Base-by-base conservation (phyloP, 805 yeast species). In the Tetrapisispora nanseiensis region DNA sequence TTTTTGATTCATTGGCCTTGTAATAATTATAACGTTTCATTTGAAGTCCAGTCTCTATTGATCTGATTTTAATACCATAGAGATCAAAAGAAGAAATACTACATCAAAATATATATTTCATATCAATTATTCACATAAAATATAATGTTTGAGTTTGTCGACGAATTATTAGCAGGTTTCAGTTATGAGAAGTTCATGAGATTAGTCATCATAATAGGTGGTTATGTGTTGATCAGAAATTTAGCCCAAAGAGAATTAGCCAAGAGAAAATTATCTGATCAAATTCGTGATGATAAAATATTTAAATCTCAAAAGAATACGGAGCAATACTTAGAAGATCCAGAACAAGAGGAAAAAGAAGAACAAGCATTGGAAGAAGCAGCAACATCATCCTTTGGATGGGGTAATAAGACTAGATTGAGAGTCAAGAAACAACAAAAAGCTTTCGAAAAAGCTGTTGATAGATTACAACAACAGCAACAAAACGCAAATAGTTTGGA, bases 361-460 rank as follows among this genome's bases (percentile, higher is more conserved):
- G 27, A 28, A 29, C n/a, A 12, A 21, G 23, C 53, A 58, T 18
- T 35, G 28, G 70, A 65, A 24, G 60, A 67, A 37, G 59, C 66
- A 33, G 44, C 46, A 11, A 11, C 43, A 6, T 16, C 39, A 7
- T 49, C 69, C 5, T 82, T 82, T 68, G 90, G 92, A 23, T 82
- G 87, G 86, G 92, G 92, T 42, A 83, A 82, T 58, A 71, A 72
- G 54, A 82, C 89, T 6, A 74, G 89, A 66, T 67, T 68, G 49
- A 69, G 68, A 45, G 76, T 75, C 33, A 73, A 75, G 59, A 66
- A 68, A 45, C 78, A 78, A 51, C 74, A 78, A 51, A 67, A 74
- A 43, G 48, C 72, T 13, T 65, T 82, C 32, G 76, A 78, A 51
- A 71, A 75, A 39, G 60, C 65, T 50, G 47, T 65, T 56, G 61